Evolutionary conservation across 352 stramenopile genomes (phyloP).

Genomic region (Hyaloperonospora arabidopsidis): DNA sequence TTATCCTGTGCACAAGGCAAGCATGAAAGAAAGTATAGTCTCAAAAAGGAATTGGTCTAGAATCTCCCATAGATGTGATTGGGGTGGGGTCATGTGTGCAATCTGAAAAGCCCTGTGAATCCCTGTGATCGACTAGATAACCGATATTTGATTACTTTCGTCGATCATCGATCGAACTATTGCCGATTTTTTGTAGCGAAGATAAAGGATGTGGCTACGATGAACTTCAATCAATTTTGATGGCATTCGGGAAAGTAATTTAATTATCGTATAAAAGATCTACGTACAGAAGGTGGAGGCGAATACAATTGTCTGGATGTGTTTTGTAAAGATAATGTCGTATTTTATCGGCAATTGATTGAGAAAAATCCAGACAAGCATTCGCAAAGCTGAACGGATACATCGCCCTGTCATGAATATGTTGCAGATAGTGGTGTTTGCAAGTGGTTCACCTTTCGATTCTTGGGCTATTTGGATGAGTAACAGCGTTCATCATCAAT

Average conservation of each 20-base stretch:
- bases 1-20: background rate
- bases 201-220: background rate
- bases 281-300: background rate
- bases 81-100: background rate
- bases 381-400: conserved; percentile 1
- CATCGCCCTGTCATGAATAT: conserved; percentile 1
- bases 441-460: too few species aligned
- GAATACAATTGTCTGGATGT: background rate
- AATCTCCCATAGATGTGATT: too few species aligned
- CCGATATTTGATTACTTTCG: background rate
- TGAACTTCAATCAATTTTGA: background rate
- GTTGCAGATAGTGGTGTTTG: background rate
- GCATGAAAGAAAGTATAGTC: background rate
- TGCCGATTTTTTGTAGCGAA: background rate
- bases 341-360: background rate
- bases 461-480: too few species aligned
- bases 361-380: background rate
- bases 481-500: too few species aligned
- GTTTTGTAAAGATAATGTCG: background rate
- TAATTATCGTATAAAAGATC: background rate
- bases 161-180: background rate
- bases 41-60: background rate
- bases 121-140: background rate
- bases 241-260: background rate
- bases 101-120: background rate